Percentiles rank a stretch among this genome's conserved stretches.
Evolutionary conservation across 345 rosid genomes (phyloP).

Genomic region (Gossypium bickii): DNA sequence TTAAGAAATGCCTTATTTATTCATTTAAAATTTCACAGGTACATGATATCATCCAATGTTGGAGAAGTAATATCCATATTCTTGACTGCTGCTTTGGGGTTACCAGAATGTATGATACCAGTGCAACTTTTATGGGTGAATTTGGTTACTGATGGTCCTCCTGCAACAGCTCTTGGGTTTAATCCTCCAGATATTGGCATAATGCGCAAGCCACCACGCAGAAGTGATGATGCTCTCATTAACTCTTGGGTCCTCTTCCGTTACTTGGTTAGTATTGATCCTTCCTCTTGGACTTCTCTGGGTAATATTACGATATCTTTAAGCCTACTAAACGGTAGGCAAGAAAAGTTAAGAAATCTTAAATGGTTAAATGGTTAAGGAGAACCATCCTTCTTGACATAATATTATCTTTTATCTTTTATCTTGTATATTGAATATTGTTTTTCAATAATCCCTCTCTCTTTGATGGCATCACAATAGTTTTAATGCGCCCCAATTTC

Average conservation of each 20-base stretch:
- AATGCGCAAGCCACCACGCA: slow-evolving; percentile 81
- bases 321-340: no score
- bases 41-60: slow-evolving; percentile 94
- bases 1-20: no score
- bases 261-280: slow-evolving; percentile 51
- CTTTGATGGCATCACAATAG: no score
- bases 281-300: neutral
- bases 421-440: no score
- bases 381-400: no score
- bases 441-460: no score
- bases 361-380: no score
- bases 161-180: slow-evolving; percentile 96
- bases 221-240: slow-evolving; percentile 67
- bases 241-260: slow-evolving; percentile 73
- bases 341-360: no score
- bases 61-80: slow-evolving; percentile 93
- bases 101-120: slow-evolving; percentile 91
- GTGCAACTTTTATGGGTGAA: slow-evolving; percentile 98
- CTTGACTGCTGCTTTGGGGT: slow-evolving; percentile 81
- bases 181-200: slow-evolving; percentile 88
- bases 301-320: no score
- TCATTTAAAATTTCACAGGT: slow-evolving; percentile 31
- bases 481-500: no score
- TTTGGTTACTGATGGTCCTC: slow-evolving; percentile 93
- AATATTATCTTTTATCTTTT: no score